Conservation (phyloP, 106 monocot genomes). For the Allium cepa region DNA sequence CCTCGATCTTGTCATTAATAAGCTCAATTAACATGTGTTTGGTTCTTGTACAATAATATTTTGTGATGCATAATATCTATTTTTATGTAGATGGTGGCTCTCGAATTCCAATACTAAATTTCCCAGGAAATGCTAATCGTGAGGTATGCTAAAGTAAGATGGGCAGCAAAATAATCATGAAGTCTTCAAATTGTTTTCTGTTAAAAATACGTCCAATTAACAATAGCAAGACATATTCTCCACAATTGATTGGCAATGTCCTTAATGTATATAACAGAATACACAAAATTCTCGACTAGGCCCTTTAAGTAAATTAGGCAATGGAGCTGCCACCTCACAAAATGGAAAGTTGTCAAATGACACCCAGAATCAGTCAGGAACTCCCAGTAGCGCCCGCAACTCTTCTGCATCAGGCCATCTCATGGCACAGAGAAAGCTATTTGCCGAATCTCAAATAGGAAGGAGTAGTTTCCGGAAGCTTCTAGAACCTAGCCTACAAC, state of each 20-base stretch:
- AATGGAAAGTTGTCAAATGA: constrained; percentile 14
- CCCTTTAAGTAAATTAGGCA: constrained; percentile 16
- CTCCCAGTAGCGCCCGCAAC: constrained; percentile 13
- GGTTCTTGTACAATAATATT: not conserved
- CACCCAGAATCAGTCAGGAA: constrained; percentile 5
- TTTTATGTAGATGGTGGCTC: constrained; percentile 46
- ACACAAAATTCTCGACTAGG: constrained; percentile 11
- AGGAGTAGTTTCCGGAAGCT: constrained; percentile 82
- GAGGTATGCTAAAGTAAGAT: constrained; percentile 23
- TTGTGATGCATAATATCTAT: not conserved
- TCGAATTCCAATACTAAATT: constrained; percentile 32
- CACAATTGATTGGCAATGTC: not conserved
- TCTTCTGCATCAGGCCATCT: constrained; percentile 25
- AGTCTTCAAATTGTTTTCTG: not conserved
- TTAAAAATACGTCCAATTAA: no score
- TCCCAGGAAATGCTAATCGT: constrained; percentile 48
- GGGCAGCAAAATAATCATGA: not conserved
- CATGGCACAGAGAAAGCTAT: constrained; percentile 52
- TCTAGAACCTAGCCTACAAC: constrained; percentile 67
- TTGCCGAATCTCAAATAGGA: constrained; percentile 58
- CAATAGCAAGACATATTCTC: no score
- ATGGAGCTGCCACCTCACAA: not conserved
- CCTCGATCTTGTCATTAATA: not conserved
- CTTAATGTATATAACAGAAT: constrained; percentile 11
- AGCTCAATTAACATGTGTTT: not conserved